Percentiles rank a stretch among this genome's conserved stretches.
phyloP scores from a whole-genome alignment of 352 stramenopile genomes.

The Globisporangium ultimum region DNA sequence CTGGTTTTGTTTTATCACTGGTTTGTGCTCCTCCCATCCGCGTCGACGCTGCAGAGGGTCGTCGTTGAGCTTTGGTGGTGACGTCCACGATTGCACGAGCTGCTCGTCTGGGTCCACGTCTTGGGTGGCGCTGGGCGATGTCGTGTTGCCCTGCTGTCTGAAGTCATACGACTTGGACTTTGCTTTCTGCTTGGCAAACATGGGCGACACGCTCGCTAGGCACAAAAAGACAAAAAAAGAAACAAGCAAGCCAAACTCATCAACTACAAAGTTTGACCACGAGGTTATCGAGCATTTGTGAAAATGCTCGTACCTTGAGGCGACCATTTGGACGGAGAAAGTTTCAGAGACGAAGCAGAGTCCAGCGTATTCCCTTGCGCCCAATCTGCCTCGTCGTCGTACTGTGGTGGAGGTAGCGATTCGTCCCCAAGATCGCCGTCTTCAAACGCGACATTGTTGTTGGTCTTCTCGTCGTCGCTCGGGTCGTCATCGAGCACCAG shows the following conservation, averaged over 20 bases:
- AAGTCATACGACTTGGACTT: neutral
- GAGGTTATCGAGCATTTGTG: too few species aligned
- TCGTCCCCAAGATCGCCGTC: conserved; percentile 15
- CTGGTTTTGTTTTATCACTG: too few species aligned
- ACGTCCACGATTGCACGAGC: neutral
- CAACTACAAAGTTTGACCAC: neutral
- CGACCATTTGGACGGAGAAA: neutral
- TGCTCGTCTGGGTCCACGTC: neutral
- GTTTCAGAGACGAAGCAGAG: too few species aligned
- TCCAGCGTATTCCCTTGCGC: too few species aligned
- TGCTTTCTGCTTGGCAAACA: conserved; percentile 12
- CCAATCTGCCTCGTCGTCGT: conserved; percentile 7
- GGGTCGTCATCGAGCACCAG: conserved; percentile 16
- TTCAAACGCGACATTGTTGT: conserved; percentile 10
- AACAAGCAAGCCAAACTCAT: neutral
- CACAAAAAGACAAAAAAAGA: neutral
- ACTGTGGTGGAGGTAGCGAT: conserved; percentile 14
- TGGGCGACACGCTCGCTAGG: conserved; percentile 17
- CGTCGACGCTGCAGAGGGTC: too few species aligned
- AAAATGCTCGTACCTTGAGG: neutral
- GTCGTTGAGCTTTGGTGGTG: too few species aligned
- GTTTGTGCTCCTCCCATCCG: too few species aligned
- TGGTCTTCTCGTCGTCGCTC: neutral
- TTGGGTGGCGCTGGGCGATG: neutral
- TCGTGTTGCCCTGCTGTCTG: too few species aligned